Evolutionary conservation across 495 filamentous ascomycete species (phyloP).

Genomic region (Aspergillus kassunensis): DNA sequence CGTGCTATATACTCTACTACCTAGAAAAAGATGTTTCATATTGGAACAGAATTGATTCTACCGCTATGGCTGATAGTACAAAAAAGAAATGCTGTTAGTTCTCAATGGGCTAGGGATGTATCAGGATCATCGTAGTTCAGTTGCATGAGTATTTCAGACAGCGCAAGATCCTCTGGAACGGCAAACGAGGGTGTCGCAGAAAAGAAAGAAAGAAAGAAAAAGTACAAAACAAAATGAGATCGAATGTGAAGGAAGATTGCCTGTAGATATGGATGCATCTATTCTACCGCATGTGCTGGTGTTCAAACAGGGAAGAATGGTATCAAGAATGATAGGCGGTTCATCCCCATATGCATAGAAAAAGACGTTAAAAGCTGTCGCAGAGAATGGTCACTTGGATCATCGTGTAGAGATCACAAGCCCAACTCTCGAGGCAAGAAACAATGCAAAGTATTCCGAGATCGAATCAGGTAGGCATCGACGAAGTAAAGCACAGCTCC

Average conservation of each 20-base stretch:
- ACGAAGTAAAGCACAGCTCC: conserved; percentile 26
- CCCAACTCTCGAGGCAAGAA: conserved; percentile 5
- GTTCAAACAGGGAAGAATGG: conserved; percentile 14
- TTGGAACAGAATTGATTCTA: not conserved
- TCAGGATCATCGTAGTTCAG: no score
- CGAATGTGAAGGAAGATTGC: conserved; percentile 13
- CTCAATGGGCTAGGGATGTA: no score
- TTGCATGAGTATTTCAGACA: no score
- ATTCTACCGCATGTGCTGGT: conserved; percentile 24
- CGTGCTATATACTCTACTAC: not conserved
- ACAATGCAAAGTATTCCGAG: conserved; percentile 16
- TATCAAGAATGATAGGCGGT: conserved; percentile 15
- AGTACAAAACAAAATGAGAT: conserved; percentile 20
- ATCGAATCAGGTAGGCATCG: conserved; percentile 18
- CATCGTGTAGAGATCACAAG: not conserved
- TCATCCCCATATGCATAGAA: conserved; percentile 19
- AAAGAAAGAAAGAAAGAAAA: not conserved
- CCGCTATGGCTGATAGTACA: conserved; percentile 9
- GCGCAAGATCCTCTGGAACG: no score
- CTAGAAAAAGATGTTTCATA: not conserved
- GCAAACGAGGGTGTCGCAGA: no score
- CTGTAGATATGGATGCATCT: conserved; percentile 28
- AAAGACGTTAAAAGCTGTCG: conserved; percentile 4
- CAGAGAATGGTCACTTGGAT: conserved; percentile 6
- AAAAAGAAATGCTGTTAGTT: no score